phyloP scores from a whole-genome alignment of 768 basidiomycete species.

The Russula compacta region DNA sequence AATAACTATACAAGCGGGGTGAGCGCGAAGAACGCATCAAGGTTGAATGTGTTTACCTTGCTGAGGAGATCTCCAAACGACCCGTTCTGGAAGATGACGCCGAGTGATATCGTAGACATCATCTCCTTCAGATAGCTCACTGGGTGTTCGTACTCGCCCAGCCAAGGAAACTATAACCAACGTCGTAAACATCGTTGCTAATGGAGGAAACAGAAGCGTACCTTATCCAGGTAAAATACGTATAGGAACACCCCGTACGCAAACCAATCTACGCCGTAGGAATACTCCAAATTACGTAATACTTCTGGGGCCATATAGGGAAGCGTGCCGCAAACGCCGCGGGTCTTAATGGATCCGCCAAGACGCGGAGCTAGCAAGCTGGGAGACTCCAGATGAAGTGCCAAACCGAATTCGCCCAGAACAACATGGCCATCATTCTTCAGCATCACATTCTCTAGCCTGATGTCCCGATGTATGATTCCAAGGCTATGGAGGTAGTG shows the following conservation, averaged over 20 bases:
- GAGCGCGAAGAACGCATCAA: neutral
- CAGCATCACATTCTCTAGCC: constrained; percentile 87
- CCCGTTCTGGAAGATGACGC: neutral
- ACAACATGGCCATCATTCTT: constrained; percentile 86
- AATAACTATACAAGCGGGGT: neutral
- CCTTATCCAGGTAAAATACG: constrained; percentile 8
- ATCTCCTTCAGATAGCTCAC: constrained; percentile 8
- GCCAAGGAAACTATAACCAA: constrained; percentile 12
- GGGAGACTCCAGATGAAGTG: constrained; percentile 6
- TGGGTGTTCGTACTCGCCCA: constrained; percentile 8
- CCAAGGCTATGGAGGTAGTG: constrained; percentile 85
- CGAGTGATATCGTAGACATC: constrained; percentile 4
- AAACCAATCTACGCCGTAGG: constrained; percentile 18
- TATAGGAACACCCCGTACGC: constrained; percentile 16
- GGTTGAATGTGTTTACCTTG: neutral
- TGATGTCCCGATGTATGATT: constrained; percentile 93
- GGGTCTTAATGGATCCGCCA: neutral
- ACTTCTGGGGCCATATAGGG: constrained; percentile 20
- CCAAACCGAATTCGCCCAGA: constrained; percentile 77
- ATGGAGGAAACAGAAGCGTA: neutral
- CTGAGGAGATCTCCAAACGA: constrained; percentile 4
- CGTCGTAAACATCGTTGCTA: neutral
- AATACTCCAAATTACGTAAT: constrained; percentile 9
- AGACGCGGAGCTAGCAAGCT: neutral
- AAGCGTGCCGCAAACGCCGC: constrained; percentile 12